Evolutionary conservation across 176 grass and related monocot species (phyloP).

Genomic region (Pharus latifolius): DNA sequence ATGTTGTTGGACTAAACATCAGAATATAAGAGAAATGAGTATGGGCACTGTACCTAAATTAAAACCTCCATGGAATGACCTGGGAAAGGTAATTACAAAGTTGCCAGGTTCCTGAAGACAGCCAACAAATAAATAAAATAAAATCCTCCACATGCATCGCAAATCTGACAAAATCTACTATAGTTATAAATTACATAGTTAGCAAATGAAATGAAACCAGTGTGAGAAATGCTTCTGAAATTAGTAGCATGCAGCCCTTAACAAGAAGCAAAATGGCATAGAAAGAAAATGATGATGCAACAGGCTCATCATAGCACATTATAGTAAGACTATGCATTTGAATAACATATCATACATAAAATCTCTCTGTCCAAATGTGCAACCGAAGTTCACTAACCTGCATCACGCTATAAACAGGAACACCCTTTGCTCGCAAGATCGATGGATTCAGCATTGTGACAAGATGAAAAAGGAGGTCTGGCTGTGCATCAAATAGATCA

Average conservation of each 20-base stretch:
- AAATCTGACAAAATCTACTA: neutral
- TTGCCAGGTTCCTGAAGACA: slow-evolving; percentile 78
- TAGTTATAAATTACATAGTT: neutral
- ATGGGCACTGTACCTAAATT: slow-evolving; percentile 60
- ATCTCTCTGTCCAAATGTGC: neutral
- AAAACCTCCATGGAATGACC: slow-evolving; percentile 92
- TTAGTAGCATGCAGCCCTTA: neutral
- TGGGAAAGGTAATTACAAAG: slow-evolving; percentile 97
- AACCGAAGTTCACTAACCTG: slow-evolving; percentile 47
- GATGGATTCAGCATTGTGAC: slow-evolving; percentile 95
- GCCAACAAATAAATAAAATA: neutral
- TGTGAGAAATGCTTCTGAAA: neutral
- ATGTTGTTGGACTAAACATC: slow-evolving; percentile 1
- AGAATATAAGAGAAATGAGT: neutral
- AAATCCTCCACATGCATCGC: neutral
- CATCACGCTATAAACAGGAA: slow-evolving; percentile 84
- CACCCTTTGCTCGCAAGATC: slow-evolving; percentile 58
- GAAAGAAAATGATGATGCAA: neutral
- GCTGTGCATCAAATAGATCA: slow-evolving; percentile 89
- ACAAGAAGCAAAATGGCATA: neutral
- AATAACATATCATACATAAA: neutral
- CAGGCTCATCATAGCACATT: neutral
- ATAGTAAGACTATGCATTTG: neutral
- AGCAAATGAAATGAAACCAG: neutral
- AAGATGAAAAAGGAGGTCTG: slow-evolving; percentile 92